Conservation (phyloP, 257 asterid species). For the Echites panduratus region DNA sequence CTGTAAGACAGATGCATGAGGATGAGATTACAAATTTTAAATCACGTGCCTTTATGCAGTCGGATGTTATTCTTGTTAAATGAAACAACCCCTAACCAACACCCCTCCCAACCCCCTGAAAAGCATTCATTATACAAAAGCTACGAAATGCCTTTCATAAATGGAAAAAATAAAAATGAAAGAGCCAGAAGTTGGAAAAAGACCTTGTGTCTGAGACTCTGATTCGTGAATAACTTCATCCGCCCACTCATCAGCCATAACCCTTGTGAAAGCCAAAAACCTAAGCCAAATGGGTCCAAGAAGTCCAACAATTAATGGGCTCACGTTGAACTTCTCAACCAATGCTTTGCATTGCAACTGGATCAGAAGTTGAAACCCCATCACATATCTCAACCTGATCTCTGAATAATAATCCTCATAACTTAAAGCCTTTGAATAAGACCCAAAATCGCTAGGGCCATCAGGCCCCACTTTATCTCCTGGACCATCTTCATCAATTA, state of each 20-base stretch:
- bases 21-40: neutral
- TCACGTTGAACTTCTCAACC: constrained; percentile 60
- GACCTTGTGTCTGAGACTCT: constrained; percentile 57
- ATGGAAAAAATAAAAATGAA: neutral
- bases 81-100: neutral
- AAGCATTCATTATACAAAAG: neutral
- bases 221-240: constrained; percentile 49
- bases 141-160: neutral
- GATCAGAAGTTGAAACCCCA: constrained; percentile 65
- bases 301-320: constrained; percentile 62
- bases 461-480: constrained; percentile 45
- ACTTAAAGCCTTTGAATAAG: constrained; percentile 21
- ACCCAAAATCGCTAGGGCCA: constrained; percentile 57
- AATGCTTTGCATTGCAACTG: constrained; percentile 71
- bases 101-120: neutral
- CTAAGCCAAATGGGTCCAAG: constrained; percentile 66
- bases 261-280: constrained; percentile 45
- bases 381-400: constrained; percentile 54
- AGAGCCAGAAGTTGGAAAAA: constrained; percentile 7
- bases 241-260: constrained; percentile 72
- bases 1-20: constrained; percentile 28
- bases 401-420: constrained; percentile 45
- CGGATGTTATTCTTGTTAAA: neutral
- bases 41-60: neutral
- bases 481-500: constrained; percentile 13